These are phyloP conservation scores for Aspergillus aculeatinus DNA, from an alignment of 2,329 filamentous ascomycete genomes.

Conservation along the genomic window DNA sequence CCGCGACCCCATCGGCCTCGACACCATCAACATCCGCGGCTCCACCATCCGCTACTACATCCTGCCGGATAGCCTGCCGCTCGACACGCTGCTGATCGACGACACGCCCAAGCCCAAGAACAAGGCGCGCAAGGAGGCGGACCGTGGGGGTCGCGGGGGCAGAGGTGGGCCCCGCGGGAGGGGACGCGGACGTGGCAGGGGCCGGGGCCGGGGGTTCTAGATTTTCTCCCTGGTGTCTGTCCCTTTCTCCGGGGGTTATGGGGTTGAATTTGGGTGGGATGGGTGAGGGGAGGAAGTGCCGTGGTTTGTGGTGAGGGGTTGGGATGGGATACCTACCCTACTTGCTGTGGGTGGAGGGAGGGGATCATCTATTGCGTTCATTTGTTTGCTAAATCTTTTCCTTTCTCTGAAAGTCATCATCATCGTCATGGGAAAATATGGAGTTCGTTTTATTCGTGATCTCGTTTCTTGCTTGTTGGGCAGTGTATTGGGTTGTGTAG, in stretches of 20 bases:
- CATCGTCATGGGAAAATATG: too few species aligned
- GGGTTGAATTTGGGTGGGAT: too few species aligned
- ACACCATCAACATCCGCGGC: slow-evolving; percentile 95
- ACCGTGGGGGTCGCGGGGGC: slow-evolving; percentile 51
- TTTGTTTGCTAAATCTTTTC: too few species aligned
- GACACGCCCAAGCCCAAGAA: slow-evolving; percentile 99
- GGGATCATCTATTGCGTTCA: too few species aligned
- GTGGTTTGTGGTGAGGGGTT: too few species aligned
- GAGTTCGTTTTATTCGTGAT: too few species aligned
- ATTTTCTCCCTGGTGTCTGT: too few species aligned
- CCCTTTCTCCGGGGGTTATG: too few species aligned
- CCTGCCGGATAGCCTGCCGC: slow-evolving; percentile 88
- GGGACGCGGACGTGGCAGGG: slow-evolving; percentile 56
- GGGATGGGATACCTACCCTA: too few species aligned
- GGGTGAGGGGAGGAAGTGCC: too few species aligned
- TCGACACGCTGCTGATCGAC: slow-evolving; percentile 94
- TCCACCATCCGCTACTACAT: slow-evolving; percentile 97
- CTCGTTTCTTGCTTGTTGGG: not conserved
- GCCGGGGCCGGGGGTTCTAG: slow-evolving; percentile 26
- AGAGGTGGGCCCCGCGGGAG: slow-evolving; percentile 50
- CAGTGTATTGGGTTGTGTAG: too few species aligned
- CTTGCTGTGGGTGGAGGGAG: not conserved
- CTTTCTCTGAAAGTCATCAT: not conserved
- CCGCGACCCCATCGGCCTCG: slow-evolving; percentile 82
- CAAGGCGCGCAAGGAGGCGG: slow-evolving; percentile 90